Percentiles rank a stretch among this genome's conserved stretches.
Conservation (phyloP, 306 rosid genomes). For the Ceratonia siliqua region DNA sequence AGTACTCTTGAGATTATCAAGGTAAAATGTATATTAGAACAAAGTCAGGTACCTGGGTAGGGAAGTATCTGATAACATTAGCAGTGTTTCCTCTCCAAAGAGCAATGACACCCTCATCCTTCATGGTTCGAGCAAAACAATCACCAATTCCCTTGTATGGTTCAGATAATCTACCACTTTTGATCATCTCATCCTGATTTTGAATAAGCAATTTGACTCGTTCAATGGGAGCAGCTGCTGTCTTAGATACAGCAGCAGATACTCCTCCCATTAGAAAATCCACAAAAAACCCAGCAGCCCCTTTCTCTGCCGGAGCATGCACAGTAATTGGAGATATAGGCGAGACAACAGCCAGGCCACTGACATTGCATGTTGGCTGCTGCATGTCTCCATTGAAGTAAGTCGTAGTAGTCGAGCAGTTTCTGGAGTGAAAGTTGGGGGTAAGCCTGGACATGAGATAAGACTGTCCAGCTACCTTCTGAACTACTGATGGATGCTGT, state of each 20-base stretch:
- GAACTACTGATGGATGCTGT: conserved; percentile 66
- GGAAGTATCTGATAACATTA: conserved; percentile 84
- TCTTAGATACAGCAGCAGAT: conserved; percentile 85
- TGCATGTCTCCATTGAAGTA: conserved; percentile 47
- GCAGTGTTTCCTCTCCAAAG: conserved; percentile 95
- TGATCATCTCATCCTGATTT: conserved; percentile 86
- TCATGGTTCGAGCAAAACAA: conserved; percentile 80
- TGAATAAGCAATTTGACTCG: conserved; percentile 77
- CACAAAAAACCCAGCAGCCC: conserved; percentile 48
- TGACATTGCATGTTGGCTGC: conserved; percentile 33
- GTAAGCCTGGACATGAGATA: conserved; percentile 63
- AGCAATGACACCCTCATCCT: conserved; percentile 74
- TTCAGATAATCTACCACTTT: conserved; percentile 70
- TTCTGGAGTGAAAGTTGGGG: conserved; percentile 42
- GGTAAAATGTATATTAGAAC: background rate
- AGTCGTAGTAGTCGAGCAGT: conserved; percentile 31
- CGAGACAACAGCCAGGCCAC: conserved; percentile 46
- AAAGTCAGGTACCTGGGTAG: conserved; percentile 65
- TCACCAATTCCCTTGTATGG: conserved; percentile 82
- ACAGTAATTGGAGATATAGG: conserved; percentile 43
- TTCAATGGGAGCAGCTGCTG: conserved; percentile 91
- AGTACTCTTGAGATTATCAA: background rate
- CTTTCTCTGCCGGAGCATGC: conserved; percentile 75
- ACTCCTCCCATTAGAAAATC: conserved; percentile 94
- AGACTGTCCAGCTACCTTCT: conserved; percentile 72